Evolutionary conservation across 2,329 filamentous ascomycete species (phyloP), one percentile per base, ranked within the genome.

Genomic region (Drechslerella dactyloides): DNA sequence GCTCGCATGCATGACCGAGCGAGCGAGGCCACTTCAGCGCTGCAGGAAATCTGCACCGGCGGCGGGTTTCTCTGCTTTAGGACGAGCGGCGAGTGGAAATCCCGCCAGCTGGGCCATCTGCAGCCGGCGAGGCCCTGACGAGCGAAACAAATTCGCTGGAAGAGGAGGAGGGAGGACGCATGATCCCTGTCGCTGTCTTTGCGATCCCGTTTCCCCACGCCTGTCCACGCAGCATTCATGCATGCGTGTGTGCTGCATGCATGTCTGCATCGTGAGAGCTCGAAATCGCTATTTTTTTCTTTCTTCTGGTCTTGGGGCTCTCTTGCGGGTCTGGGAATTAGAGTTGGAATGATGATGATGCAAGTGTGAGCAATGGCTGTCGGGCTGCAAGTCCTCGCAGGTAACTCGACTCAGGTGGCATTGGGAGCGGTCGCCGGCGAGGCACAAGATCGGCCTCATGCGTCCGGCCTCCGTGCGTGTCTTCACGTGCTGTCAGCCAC

Each of bases 181-280:
- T 24, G 65, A 70, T 70, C 66, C 66, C 59, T 70, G 66, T 55
- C 42, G 54, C 27, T 70, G 44, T 55, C 63, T 27, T 61, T 70
- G 66, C 66, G 66, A 70, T 48, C 66, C 66, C 66, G 66, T 64
- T 70, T 70, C 66, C 66, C 66, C 66, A 70, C 66, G 66, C 66
- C 66, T 70, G 66, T 70, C 66, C 66, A 64, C 66, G 66, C 66
- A 70, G 66, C 27, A 54, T 58, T 70, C 54, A 69, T 69, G 64
- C 64, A 69, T 61, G 64, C 62, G 59, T 40, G 54, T 54, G 56
- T 69, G 61, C 30, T 58, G 57, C 55, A 58, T 60, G 53, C 63
- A 61, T 61, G 63, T 61, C 56, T 68, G 63, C 44, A 48, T 48
- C 44, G 44, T 48, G 44, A 21, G 11, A 5, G 4, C 5, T 48